Evolutionary conservation across 2,329 filamentous ascomycete species (phyloP), one percentile per base, ranked within the genome.

Genomic region (Diaporthe citriasiana): DNA sequence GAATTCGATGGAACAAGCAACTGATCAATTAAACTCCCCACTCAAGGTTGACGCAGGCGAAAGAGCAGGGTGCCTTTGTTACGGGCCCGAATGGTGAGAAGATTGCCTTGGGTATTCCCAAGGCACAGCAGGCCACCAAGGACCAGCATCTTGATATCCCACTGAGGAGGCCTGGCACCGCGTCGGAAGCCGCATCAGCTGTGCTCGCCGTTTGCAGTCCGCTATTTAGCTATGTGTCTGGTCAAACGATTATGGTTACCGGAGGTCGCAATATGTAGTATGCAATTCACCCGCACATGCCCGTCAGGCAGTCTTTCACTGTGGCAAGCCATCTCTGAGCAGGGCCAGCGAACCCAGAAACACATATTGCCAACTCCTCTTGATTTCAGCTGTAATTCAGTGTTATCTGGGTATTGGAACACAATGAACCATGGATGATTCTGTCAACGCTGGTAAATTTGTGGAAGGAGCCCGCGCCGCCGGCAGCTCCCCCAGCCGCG

Each of bases 161-260:
- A 7, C 86, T 97, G 72, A 86, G 94, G 57, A 89, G 95, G 79
- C 90, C 94, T 0, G 95, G 94, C 0, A 93, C 90, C 30, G 91
- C 95, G 0, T 93, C 92, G 4, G 95, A 97, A 85, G 95, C 95
- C 15, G 95, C 95, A 35, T 90, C 90, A 74, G 90, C 91, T 50
- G 90, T 97, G 69, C 80, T 97, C 81, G 94, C 93, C 9, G 91
- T 97, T 38, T 93, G 92, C 3, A 96, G 94, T 80, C 95, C 95
- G 38, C 82, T 95, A 80, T 95, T 97, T 79, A 92, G 92, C 53
- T 97, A 97, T 85, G 94, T 97, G 5, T 93, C 89, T 76, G 95
- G 95, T 0, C 94, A 97, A 88, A 96, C 94, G 0, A 93, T 97
- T 78, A 94, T 92, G 85, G 94, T 97, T 70, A 97, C 94, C 7